These are phyloP conservation scores for Dictyostelium discoideum DNA, from an alignment of 78 protist genomes.

Conservation along the genomic window DNA sequence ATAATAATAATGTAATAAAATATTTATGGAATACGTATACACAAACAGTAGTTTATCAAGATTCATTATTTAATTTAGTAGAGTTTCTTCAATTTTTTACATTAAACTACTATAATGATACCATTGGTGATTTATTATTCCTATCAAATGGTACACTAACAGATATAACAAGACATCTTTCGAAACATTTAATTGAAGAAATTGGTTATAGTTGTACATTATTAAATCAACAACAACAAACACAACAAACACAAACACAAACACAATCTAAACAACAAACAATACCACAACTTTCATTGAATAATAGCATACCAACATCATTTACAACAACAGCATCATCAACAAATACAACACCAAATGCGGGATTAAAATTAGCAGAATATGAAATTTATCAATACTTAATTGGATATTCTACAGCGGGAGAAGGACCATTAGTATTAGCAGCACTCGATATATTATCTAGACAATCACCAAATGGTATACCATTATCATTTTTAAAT, in stretches of 20 bases:
- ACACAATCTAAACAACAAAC: not conserved
- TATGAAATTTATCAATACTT: slow-evolving; percentile 33
- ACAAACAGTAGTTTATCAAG: slow-evolving; percentile 64
- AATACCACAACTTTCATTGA: not conserved
- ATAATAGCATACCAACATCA: not conserved
- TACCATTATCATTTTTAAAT: slow-evolving; percentile 41
- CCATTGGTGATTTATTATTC: slow-evolving; percentile 16
- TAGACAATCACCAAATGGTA: slow-evolving; percentile 30
- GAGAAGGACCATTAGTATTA: slow-evolving; percentile 56
- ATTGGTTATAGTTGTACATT: not conserved
- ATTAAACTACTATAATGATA: slow-evolving; percentile 2
- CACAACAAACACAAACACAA: not conserved
- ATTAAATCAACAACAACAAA: not conserved
- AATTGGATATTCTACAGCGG: slow-evolving; percentile 30
- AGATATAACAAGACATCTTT: slow-evolving; percentile 29
- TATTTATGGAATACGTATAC: slow-evolving; percentile 32
- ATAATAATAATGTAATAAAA: slow-evolving; percentile 5
- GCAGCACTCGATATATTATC: slow-evolving; percentile 48
- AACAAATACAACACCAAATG: not conserved
- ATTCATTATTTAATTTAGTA: slow-evolving; percentile 34
- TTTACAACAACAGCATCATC: not conserved
- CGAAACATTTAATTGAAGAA: slow-evolving; percentile 51
- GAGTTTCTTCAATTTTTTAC: slow-evolving; percentile 54
- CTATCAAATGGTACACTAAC: slow-evolving; percentile 26
- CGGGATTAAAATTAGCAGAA: not conserved